These are phyloP conservation scores for Nissolia schottii DNA, from an alignment of 306 rosid species.

Conservation along the genomic window DNA sequence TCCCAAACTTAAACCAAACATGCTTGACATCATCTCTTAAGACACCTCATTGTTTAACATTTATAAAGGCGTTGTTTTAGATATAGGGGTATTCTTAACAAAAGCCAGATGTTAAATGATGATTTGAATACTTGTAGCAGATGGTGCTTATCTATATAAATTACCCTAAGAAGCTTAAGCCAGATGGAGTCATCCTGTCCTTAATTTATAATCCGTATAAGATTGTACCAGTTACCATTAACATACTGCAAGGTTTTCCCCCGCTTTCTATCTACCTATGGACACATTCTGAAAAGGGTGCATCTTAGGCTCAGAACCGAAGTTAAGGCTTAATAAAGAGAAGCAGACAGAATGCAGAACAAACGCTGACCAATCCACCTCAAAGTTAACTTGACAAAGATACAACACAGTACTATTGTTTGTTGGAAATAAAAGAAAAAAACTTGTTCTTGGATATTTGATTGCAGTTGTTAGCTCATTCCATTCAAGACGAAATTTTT, in stretches of 20 bases:
- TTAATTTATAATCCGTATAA: neutral
- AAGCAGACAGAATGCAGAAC: neutral
- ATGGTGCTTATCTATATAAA: neutral
- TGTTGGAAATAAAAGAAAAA: neutral
- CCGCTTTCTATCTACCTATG: neutral
- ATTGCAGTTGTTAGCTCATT: neutral
- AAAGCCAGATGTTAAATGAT: neutral
- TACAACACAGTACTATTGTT: neutral
- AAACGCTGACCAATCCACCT: neutral
- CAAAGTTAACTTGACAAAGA: conserved; percentile 6
- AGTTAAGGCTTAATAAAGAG: neutral
- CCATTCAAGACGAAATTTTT: neutral
- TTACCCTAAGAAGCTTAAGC: neutral
- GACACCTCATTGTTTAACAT: neutral
- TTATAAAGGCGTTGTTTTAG: too few species aligned
- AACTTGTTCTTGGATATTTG: too few species aligned
- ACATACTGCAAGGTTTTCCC: neutral
- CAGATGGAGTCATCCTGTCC: neutral
- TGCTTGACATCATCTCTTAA: neutral
- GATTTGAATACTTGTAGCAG: neutral
- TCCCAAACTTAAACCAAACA: too few species aligned
- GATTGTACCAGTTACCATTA: neutral
- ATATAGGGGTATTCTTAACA: neutral
- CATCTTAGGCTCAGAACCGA: neutral
- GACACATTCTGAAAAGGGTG: neutral